Evolutionary conservation across 2,329 filamentous ascomycete species (phyloP).

Genomic region (Stemphylium vesicarium): DNA sequence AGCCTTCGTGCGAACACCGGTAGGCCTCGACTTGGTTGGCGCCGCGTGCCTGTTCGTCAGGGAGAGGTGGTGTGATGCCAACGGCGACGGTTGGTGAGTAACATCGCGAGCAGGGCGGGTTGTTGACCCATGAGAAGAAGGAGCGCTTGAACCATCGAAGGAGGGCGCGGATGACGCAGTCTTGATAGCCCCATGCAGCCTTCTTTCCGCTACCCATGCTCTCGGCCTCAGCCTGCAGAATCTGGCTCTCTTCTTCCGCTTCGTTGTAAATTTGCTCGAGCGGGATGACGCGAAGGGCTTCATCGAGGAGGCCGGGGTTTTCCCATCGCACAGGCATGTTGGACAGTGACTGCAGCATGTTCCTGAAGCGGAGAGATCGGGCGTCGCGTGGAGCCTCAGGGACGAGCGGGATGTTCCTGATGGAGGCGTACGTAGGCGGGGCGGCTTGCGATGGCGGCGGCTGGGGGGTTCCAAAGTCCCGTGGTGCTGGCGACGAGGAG

Average conservation of each 20-base stretch:
- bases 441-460: conserved; percentile 38
- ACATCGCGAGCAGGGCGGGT: conserved; percentile 84
- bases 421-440: conserved; percentile 66
- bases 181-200: conserved; percentile 95
- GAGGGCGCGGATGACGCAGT: conserved; percentile 89
- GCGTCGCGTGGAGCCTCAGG: conserved; percentile 72
- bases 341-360: conserved; percentile 82
- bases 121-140: conserved; percentile 97
- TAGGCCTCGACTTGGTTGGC: conserved; percentile 90
- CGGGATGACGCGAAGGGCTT: conserved; percentile 85
- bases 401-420: conserved; percentile 70
- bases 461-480: conserved; percentile 54
- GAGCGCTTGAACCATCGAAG: conserved; percentile 95
- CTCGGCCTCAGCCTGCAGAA: conserved; percentile 84
- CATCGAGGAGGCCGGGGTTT: conserved; percentile 91
- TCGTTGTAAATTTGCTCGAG: conserved; percentile 91
- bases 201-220: conserved; percentile 81
- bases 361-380: conserved; percentile 61
- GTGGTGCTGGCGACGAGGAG: conserved; percentile 63
- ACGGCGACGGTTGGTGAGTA: conserved; percentile 80
- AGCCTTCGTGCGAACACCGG: conserved; percentile 77
- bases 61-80: conserved; percentile 82
- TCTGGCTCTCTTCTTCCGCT: conserved; percentile 90
- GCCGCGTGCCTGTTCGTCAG: conserved; percentile 87
- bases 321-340: conserved; percentile 92